These are phyloP conservation scores for Xylariaceae sp. DNA, from an alignment of 2,329 filamentous ascomycete species.

Conservation along the genomic window DNA sequence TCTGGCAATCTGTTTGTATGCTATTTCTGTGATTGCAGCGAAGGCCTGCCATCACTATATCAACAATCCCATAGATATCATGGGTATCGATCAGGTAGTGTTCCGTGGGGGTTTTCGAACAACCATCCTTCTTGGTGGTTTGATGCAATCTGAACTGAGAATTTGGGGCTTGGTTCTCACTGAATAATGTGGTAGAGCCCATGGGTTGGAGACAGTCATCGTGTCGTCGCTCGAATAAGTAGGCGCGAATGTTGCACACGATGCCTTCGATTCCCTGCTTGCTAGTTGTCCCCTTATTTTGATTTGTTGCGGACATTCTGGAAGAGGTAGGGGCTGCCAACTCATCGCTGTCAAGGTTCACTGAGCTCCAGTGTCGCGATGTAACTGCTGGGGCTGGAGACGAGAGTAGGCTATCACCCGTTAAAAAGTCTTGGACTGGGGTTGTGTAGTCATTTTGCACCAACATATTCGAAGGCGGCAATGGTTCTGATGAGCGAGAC, in stretches of 20 bases:
- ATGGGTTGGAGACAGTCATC: slow-evolving; percentile 4
- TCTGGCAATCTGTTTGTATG: slow-evolving; percentile 11
- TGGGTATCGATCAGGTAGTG: slow-evolving; percentile 22
- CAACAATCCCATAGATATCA: slow-evolving; percentile 26
- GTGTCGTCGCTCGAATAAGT: slow-evolving; percentile 19
- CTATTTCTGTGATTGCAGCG: slow-evolving; percentile 12
- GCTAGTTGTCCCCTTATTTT: slow-evolving; percentile 4
- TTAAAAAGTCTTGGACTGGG: background rate
- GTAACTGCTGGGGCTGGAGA: slow-evolving; percentile 9
- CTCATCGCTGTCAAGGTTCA: slow-evolving; percentile 2
- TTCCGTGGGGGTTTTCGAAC: slow-evolving; percentile 3
- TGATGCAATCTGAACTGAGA: slow-evolving; percentile 1
- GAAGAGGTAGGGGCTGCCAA: slow-evolving; percentile 2
- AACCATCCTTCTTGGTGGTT: background rate
- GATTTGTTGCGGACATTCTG: slow-evolving; percentile 2
- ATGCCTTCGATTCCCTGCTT: slow-evolving; percentile 19
- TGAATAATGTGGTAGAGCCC: background rate
- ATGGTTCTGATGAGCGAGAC: background rate
- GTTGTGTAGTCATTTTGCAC: background rate
- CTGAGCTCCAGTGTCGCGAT: slow-evolving; percentile 11
- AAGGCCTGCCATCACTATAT: slow-evolving; percentile 25
- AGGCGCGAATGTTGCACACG: slow-evolving; percentile 19
- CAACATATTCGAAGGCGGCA: background rate
- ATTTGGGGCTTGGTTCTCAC: slow-evolving; percentile 8
- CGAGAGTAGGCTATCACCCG: slow-evolving; percentile 3